phyloP scores from a whole-genome alignment of 2,329 filamentous ascomycete genomes.

The Emmonsiellopsis sp. region DNA sequence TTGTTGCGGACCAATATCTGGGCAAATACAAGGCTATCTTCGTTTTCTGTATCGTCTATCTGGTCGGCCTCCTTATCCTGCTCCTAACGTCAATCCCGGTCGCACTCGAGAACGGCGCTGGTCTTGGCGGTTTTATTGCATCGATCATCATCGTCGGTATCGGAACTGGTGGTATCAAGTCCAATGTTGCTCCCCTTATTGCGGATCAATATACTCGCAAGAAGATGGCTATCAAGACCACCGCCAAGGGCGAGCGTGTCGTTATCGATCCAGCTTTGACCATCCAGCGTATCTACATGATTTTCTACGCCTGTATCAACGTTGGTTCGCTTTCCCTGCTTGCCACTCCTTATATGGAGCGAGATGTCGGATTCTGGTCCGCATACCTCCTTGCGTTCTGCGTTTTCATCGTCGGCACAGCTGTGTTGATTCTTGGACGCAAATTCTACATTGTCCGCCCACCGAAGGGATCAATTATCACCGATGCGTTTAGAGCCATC shows the following conservation, averaged over 20 bases:
- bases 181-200: conserved; percentile 52
- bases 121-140: conserved; percentile 47
- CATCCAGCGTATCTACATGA: conserved; percentile 61
- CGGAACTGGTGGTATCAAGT: conserved; percentile 60
- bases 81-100: conserved; percentile 46
- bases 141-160: conserved; percentile 55
- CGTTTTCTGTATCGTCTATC: conserved; percentile 49
- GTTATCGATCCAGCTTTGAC: conserved; percentile 60
- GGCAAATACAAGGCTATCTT: conserved; percentile 54
- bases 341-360: conserved; percentile 60
- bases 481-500: conserved; percentile 55
- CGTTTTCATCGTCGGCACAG: conserved; percentile 55
- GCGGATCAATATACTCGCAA: conserved; percentile 57
- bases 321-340: conserved; percentile 60
- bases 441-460: conserved; percentile 40
- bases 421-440: conserved; percentile 42
- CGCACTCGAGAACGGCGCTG: conserved; percentile 41
- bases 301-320: conserved; percentile 69
- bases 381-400: conserved; percentile 54
- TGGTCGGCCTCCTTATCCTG: conserved; percentile 48
- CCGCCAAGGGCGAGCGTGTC: conserved; percentile 44
- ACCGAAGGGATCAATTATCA: conserved; percentile 56
- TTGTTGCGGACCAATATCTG: conserved; percentile 52
- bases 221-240: conserved; percentile 40
- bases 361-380: conserved; percentile 57